A percentile compares a stretch with the other conserved stretches of the same genome.
Conservation (phyloP, 805 yeast genomes). For the Zygosaccharomyces siamensis region DNA sequence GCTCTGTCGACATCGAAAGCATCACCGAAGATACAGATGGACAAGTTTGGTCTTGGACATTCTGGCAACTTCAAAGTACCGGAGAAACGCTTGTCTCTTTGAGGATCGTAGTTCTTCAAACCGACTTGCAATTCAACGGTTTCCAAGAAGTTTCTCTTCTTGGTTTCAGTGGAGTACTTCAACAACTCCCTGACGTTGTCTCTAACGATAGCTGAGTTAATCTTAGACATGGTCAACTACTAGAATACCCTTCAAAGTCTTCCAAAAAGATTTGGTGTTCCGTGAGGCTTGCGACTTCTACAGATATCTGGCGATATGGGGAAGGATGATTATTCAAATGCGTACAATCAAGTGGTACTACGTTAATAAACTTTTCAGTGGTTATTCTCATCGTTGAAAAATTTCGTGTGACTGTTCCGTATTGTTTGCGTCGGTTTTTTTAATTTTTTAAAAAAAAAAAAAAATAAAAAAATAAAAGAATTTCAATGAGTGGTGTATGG, state of each 20-base stretch:
- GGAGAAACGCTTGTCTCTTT: slow-evolving; percentile 99
- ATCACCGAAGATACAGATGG: slow-evolving; percentile 99
- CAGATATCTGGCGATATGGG: slow-evolving; percentile 1
- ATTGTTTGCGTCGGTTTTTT: slow-evolving; percentile 1
- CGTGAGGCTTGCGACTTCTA: slow-evolving; percentile 46
- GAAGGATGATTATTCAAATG: background rate
- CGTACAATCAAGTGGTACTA: background rate
- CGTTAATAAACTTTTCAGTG: background rate
- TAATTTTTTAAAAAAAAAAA: background rate
- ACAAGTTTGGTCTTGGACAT: slow-evolving; percentile 99
- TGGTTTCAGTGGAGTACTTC: slow-evolving; percentile 85
- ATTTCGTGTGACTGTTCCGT: slow-evolving; percentile 6
- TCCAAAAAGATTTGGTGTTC: slow-evolving; percentile 65
- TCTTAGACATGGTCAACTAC: slow-evolving; percentile 64
- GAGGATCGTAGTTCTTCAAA: slow-evolving; percentile 99
- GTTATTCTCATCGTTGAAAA: background rate
- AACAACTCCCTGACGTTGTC: slow-evolving; percentile 91
- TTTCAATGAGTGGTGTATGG: slow-evolving; percentile 5
- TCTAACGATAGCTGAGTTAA: slow-evolving; percentile 90
- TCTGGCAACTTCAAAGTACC: slow-evolving; percentile 97
- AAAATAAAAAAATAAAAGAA: background rate
- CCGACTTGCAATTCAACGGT: slow-evolving; percentile 99
- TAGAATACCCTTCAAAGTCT: slow-evolving; percentile 43
- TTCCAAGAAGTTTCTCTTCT: slow-evolving; percentile 99
- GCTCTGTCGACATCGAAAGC: slow-evolving; percentile 99